phyloP scores from a whole-genome alignment of 495 filamentous ascomycete genomes.

The Penicillium atrosanguineum region DNA sequence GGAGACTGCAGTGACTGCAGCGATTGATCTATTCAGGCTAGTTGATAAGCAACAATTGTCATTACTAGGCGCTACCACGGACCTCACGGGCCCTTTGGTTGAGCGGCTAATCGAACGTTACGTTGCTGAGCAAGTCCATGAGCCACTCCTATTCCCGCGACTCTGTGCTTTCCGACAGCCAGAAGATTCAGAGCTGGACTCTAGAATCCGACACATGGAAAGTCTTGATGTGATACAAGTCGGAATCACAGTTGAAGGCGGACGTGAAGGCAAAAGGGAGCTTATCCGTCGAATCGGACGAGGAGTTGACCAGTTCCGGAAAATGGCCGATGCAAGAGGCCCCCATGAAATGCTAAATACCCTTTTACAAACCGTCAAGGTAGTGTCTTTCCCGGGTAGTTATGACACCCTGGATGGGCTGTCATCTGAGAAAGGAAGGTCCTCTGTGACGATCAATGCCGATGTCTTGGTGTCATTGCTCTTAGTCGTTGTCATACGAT shows the following conservation, averaged over 20 bases:
- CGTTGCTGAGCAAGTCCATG: conserved; percentile 89
- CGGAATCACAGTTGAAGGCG: conserved; percentile 77
- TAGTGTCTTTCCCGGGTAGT: conserved; percentile 58
- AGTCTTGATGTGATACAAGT: conserved; percentile 93
- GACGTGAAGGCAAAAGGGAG: conserved; percentile 67
- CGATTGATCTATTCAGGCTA: conserved; percentile 91
- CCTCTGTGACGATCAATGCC: conserved; percentile 82
- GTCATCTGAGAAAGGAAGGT: conserved; percentile 56
- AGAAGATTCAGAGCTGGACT: conserved; percentile 89
- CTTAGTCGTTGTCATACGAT: conserved; percentile 88
- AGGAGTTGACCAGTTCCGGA: conserved; percentile 87
- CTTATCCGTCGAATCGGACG: conserved; percentile 66
- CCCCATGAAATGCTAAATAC: conserved; percentile 95
- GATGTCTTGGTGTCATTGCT: conserved; percentile 93
- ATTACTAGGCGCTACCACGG: conserved; percentile 85
- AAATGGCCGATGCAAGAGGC: conserved; percentile 76
- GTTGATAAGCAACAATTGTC: conserved; percentile 96
- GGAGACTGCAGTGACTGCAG: conserved; percentile 88
- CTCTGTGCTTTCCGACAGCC: conserved; percentile 72
- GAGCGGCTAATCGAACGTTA: conserved; percentile 95
- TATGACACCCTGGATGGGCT: conserved; percentile 33
- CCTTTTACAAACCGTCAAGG: conserved; percentile 81
- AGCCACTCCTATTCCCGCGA: conserved; percentile 77
- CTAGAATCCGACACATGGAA: conserved; percentile 87
- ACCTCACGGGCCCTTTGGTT: conserved; percentile 86